A percentile compares a stretch with the other conserved stretches of the same genome.
phyloP scores from a whole-genome alignment of 805 yeast species.

The Martiniozyma abietophila region DNA sequence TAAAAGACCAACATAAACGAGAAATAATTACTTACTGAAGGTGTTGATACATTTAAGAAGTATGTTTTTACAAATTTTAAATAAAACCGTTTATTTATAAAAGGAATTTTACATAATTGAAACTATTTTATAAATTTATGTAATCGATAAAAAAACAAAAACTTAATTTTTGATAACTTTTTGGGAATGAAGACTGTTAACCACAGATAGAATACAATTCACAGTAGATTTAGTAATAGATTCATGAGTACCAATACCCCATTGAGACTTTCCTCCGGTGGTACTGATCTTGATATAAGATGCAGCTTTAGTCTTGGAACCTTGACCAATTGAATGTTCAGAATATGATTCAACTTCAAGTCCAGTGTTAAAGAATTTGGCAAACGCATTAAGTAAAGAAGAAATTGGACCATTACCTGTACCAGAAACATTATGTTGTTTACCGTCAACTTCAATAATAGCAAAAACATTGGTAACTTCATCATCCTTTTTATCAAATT shows the following conservation, averaged over 20 bases:
- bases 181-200: conserved; percentile 36
- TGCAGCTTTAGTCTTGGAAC: conserved; percentile 65
- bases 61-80: too few relatives aligned
- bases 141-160: too few relatives aligned
- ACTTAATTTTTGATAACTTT: conserved; percentile 12
- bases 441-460: conserved; percentile 30
- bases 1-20: too few relatives aligned
- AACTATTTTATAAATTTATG: too few relatives aligned
- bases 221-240: conserved; percentile 85
- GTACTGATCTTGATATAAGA: conserved; percentile 41
- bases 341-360: conserved; percentile 59
- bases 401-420: conserved; percentile 76
- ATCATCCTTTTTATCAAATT: conserved; percentile 28
- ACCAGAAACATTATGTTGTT: conserved; percentile 35
- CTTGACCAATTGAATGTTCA: conserved; percentile 68
- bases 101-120: too few relatives aligned
- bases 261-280: conserved; percentile 26
- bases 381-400: conserved; percentile 57
- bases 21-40: too few relatives aligned
- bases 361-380: conserved; percentile 39
- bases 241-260: conserved; percentile 93
- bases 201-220: conserved; percentile 54
- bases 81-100: too few relatives aligned
- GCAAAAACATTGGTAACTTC: conserved; percentile 36
- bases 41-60: too few relatives aligned